Base-by-base conservation (phyloP, 306 rosid genomes). In the Chamaecrista fasciculata region DNA sequence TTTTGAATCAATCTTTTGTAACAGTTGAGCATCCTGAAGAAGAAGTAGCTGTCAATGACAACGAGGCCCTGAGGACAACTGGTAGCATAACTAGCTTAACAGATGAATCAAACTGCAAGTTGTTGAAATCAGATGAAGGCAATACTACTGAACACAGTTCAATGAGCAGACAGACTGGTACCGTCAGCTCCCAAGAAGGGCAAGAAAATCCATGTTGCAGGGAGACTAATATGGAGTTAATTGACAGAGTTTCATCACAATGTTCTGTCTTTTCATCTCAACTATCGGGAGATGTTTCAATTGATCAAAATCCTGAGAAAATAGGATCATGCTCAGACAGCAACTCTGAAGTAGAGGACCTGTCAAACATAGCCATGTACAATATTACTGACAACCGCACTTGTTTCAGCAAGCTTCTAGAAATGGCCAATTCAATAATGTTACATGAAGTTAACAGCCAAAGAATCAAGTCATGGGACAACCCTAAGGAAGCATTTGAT, bases 341-440 rank as follows among this genome's bases (percentile, higher is more conserved):
- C 81, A 86, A 93, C 82, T 90, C 94, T 31, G 94, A 85, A 79
- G 75, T 82, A 44, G 94, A 84, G 78, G 83, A 80, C 73, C 80
- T 75, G 34, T 83, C 91, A 51, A 78, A 79, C 58, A 53, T 76
- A 46, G 70, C 79, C 62, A 78, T 69, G 81, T 64, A 77, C 70
- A 80, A 64, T 52, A 75, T 21, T 59, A 24, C 64, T 6, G 40
- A 82, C 46, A 76, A 65, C 68, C 70, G 46, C 51, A 72, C 67
- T 78, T 78, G 82, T 23, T 76, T 83, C 67, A 29, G 71, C 69
- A 79, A 81, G 80, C 87, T 79, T 73, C 73, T 73, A 19, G 86
- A 70, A 77, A 82, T 84, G 81, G 82, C 78, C 23, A 76, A 79
- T 72, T 72, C 83, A 60, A 74, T 74, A 62, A 80, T 50, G 80